Percentiles rank a stretch among this genome's conserved stretches.
Evolutionary conservation across 2,329 filamentous ascomycete species (phyloP).

Genomic region (Colletotrichum sp.): DNA sequence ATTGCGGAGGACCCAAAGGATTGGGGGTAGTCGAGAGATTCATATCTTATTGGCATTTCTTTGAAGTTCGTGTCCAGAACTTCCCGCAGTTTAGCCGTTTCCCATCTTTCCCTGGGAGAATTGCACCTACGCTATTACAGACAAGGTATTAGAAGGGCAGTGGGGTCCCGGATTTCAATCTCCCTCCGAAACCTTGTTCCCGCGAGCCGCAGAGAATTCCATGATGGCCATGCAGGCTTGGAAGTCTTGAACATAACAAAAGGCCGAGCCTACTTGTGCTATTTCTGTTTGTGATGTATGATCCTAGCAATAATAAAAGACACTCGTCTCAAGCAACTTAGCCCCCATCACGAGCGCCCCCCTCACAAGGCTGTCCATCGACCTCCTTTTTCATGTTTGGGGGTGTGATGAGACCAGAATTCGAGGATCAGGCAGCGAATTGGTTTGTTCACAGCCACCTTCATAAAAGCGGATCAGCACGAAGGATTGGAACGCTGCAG

Average conservation of each 20-base stretch:
- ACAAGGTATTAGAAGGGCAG: not conserved
- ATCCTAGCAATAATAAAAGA: not conserved
- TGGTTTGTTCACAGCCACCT: not conserved
- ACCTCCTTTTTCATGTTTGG: not conserved
- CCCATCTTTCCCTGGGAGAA: not conserved
- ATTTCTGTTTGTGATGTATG: not conserved
- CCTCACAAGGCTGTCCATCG: not conserved
- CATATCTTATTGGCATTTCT: not conserved
- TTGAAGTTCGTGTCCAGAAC: not conserved
- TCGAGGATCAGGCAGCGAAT: not conserved
- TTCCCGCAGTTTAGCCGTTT: not conserved
- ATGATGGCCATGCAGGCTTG: not conserved
- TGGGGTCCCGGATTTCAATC: not conserved
- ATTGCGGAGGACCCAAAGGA: not conserved
- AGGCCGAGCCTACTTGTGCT: not conserved
- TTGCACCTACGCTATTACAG: not conserved
- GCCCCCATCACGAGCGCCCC: not conserved
- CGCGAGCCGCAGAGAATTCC: not conserved
- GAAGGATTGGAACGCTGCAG: not conserved
- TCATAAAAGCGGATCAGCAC: not conserved
- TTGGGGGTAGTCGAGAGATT: not conserved
- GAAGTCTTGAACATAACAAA: not conserved
- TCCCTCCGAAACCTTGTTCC: not conserved
- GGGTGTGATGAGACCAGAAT: not conserved
- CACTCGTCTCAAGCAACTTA: not conserved